Conservation (phyloP, 352 stramenopile genomes). For the Thraustochytrium striatum region DNA sequence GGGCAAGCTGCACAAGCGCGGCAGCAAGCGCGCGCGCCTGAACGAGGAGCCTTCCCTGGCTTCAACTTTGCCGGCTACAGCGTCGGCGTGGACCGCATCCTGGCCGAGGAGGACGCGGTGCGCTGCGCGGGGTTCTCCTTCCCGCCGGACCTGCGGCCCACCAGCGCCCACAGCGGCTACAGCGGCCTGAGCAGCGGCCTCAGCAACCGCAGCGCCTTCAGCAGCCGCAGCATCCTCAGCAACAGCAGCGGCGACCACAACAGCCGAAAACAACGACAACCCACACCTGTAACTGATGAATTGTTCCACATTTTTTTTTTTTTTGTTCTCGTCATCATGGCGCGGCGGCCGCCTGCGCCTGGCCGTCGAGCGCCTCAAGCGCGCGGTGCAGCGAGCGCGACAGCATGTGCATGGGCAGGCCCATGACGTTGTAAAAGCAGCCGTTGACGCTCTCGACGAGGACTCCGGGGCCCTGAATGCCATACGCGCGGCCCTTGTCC, state of each 20-base stretch:
- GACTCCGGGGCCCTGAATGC: slow-evolving; percentile 72
- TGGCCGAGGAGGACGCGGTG: not conserved
- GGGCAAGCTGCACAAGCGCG: not conserved
- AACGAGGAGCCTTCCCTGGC: slow-evolving; percentile 31
- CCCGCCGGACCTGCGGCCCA: not conserved
- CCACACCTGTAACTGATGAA: no score
- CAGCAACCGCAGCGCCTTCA: no score
- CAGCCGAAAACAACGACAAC: no score
- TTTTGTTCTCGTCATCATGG: no score
- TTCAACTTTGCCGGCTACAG: slow-evolving; percentile 12
- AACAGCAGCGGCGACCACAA: no score
- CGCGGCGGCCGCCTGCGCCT: no score
- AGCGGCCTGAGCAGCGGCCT: no score
- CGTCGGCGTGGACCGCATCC: no score
- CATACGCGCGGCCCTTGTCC: slow-evolving; percentile 84
- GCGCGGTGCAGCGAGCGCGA: no score
- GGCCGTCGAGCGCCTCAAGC: no score
- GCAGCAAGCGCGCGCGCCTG: not conserved
- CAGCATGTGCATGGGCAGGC: slow-evolving; percentile 65
- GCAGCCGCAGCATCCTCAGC: no score
- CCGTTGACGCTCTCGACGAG: slow-evolving; percentile 73
- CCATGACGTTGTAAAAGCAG: slow-evolving; percentile 84
- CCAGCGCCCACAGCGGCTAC: not conserved
- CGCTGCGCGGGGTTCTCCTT: slow-evolving; percentile 36
- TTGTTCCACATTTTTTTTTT: no score